Evolutionary conservation across 345 rosid species (phyloP).

Genomic region (Eucalyptus erythrocorys): DNA sequence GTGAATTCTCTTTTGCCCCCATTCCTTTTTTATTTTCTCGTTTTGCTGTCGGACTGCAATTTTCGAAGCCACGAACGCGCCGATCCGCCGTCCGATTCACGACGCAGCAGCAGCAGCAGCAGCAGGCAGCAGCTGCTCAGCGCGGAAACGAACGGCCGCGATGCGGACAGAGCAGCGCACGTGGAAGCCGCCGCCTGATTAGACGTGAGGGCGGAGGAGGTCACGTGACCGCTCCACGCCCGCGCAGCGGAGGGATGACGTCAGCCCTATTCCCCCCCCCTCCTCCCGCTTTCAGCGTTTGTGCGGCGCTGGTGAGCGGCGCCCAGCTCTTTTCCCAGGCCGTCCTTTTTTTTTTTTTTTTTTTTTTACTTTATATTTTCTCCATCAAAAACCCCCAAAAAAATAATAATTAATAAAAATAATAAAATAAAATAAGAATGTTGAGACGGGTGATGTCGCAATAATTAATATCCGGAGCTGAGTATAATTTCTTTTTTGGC

Average conservation of each 20-base stretch:
- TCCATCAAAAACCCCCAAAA: background rate
- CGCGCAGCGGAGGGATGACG: background rate
- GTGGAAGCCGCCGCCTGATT: constrained; percentile 26
- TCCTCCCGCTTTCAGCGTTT: background rate
- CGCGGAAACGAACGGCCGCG: background rate
- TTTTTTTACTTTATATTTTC: background rate
- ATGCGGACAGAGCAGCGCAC: background rate
- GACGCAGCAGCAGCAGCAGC: background rate
- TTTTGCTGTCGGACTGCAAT: background rate
- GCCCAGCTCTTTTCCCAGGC: background rate
- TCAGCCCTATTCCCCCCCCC: background rate
- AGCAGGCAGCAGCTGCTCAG: background rate
- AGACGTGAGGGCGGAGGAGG: background rate
- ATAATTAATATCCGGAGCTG: background rate
- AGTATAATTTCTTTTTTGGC: background rate
- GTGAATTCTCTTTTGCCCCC: background rate
- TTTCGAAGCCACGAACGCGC: background rate
- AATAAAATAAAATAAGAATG: background rate
- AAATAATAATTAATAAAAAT: background rate
- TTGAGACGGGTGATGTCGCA: background rate
- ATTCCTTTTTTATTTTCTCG: accelerated
- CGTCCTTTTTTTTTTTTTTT: background rate
- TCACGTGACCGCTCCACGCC: background rate
- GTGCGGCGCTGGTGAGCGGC: background rate
- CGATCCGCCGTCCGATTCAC: background rate